Base-by-base conservation (phyloP, 78 protist species). In the Pelomyxa schiedti region DNA sequence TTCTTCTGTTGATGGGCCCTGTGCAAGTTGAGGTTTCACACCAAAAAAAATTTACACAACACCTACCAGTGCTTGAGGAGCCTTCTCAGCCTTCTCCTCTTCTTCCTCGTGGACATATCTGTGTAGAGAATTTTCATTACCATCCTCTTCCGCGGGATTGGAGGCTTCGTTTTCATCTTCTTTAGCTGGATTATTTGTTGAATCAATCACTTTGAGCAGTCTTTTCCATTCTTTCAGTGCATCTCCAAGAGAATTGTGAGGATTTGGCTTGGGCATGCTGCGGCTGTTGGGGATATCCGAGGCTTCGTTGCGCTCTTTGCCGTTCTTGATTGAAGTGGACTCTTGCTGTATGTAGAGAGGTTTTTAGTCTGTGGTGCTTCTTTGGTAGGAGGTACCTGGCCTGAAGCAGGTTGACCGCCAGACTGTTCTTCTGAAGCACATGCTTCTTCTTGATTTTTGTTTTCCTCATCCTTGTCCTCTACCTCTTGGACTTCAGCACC, bases 201-300 rank as follows among this genome's bases (percentile, higher is more conserved):
- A 7, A 26, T 81, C 69, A 22, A 77, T 1, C 76, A 87, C 4
- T 35, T 75, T 40, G 47, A 82, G 78, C 30, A 39, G 41, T 58
- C 77, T 64, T 5, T 38, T 2, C 92, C 92, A 90, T n/a, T 0
- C 0, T 70, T 83, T 1, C 28, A 80, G 40, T 28, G 87, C 79
- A 2, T 81, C 88, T 47, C 93, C 95, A 4, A 91, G 73, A 4
- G 40, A 22, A 7, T 80, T 63, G 76, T 43, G 79, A n/a, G 95
- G 95, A 72, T 91, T 91, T 26, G 75, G 22, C 38, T 85, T 71
- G 16, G 39, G 42, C 69, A 24, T 22, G 78, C 68, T 26, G 78
- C 69, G 42, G 16, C 40, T 39, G 24, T 74, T 38, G 64, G 69
- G 63, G 29, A 78, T 75, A 39, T 77, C 75, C 1, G 64, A 0